Conservation (phyloP, 495 filamentous ascomycete species). For the Friedmanniomyces simplex region DNA sequence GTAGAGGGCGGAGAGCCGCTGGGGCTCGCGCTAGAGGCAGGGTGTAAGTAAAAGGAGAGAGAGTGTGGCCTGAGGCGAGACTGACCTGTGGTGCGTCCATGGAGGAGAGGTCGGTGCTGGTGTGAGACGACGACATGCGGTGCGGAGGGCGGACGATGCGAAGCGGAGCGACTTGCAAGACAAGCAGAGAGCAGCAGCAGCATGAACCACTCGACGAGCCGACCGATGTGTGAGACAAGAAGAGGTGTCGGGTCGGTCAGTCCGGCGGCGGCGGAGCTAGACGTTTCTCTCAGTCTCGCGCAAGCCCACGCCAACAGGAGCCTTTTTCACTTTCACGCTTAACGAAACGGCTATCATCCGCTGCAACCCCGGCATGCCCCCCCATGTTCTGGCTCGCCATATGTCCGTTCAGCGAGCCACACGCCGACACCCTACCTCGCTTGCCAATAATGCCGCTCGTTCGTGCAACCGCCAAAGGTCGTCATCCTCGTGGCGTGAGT, state of each 20-base stretch:
- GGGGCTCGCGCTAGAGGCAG: constrained; percentile 5
- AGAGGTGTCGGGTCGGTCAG: background rate
- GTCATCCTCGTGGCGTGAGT: no score
- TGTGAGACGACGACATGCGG: background rate
- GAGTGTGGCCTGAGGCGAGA: background rate
- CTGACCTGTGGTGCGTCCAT: constrained; percentile 12
- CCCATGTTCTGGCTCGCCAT: background rate
- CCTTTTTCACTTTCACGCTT: constrained; percentile 1
- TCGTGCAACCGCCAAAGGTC: background rate
- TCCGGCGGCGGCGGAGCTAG: background rate
- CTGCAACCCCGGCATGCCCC: background rate
- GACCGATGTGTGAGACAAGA: background rate
- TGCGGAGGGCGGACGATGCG: background rate
- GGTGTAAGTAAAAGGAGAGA: background rate
- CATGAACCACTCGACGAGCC: no score
- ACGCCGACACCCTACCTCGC: background rate
- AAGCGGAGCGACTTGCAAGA: no score
- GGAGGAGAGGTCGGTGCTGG: background rate
- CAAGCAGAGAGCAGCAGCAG: no score
- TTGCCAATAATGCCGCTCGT: no score
- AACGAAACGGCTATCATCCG: background rate
- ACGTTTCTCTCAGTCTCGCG: background rate
- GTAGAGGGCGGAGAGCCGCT: constrained; percentile 20
- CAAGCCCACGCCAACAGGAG: background rate
- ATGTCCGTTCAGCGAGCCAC: background rate